Evolutionary conservation across 495 filamentous ascomycete species (phyloP).

Genomic region (Penicillium simplicissimum): DNA sequence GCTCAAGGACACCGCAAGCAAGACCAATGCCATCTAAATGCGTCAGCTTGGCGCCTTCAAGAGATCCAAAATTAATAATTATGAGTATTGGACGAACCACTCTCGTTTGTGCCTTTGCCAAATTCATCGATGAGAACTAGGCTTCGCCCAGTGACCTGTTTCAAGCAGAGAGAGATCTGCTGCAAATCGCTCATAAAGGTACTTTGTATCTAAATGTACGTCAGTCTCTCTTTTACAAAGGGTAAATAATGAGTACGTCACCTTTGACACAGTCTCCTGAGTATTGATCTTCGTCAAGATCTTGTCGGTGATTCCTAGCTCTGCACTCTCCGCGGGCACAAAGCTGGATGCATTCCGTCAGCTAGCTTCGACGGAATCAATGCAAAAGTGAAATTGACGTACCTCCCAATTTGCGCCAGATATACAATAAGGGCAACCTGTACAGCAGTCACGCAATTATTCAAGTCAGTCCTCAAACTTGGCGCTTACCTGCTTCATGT

Average conservation of each 20-base stretch:
- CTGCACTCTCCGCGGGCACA: constrained; percentile 77
- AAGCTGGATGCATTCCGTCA: constrained; percentile 51
- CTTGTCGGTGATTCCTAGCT: constrained; percentile 87
- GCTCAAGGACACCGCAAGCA: constrained; percentile 76
- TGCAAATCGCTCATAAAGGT: constrained; percentile 94
- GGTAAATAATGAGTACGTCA: too few relatives aligned
- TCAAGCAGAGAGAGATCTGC: constrained; percentile 78
- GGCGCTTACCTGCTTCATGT: constrained; percentile 74
- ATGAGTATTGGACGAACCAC: constrained; percentile 39
- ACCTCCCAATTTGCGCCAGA: constrained; percentile 86
- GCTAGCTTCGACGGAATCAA: not conserved
- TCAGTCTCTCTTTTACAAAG: not conserved
- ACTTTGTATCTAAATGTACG: constrained; percentile 62
- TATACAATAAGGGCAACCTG: constrained; percentile 85
- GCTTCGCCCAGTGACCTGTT: constrained; percentile 73
- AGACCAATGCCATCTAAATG: constrained; percentile 76
- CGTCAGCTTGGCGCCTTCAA: not conserved
- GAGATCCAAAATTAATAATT: not conserved
- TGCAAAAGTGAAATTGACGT: constrained; percentile 5
- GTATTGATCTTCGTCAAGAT: constrained; percentile 89
- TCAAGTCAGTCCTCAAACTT: not conserved
- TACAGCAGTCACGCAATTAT: constrained; percentile 1
- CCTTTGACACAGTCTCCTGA: constrained; percentile 78
- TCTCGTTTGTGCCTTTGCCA: constrained; percentile 85
- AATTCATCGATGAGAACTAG: constrained; percentile 92